Conservation (phyloP, 2,329 filamentous ascomycete species). For the Tolypocladium pustulatum region DNA sequence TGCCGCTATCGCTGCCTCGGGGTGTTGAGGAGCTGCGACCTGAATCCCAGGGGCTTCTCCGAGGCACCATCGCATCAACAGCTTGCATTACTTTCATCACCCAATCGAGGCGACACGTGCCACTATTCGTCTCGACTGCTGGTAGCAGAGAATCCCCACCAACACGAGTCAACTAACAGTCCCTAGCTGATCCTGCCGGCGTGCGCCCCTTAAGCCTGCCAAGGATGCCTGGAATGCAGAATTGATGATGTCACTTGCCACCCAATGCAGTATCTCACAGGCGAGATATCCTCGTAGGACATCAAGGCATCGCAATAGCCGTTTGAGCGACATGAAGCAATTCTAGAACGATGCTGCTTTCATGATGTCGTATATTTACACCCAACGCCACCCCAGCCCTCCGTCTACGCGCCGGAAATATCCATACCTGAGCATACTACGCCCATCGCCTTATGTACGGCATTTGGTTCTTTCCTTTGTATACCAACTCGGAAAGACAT, state of each 20-base stretch:
- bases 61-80: background rate
- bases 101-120: background rate
- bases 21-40: background rate
- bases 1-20: background rate
- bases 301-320: background rate
- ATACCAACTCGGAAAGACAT: background rate
- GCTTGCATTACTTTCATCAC: background rate
- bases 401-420: background rate
- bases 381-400: background rate
- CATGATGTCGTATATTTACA: background rate
- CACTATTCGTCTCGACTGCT: background rate
- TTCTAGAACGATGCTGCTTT: background rate
- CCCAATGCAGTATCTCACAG: background rate
- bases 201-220: background rate
- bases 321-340: background rate
- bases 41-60: background rate
- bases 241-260: background rate
- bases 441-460: background rate
- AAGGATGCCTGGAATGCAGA: background rate
- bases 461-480: background rate
- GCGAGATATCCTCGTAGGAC: background rate
- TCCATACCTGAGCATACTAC: background rate
- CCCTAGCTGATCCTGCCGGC: background rate
- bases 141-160: background rate
- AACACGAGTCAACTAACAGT: background rate